These are phyloP conservation scores for Lepidium aucheri DNA, from an alignment of 345 rosid species.

Conservation along the genomic window DNA sequence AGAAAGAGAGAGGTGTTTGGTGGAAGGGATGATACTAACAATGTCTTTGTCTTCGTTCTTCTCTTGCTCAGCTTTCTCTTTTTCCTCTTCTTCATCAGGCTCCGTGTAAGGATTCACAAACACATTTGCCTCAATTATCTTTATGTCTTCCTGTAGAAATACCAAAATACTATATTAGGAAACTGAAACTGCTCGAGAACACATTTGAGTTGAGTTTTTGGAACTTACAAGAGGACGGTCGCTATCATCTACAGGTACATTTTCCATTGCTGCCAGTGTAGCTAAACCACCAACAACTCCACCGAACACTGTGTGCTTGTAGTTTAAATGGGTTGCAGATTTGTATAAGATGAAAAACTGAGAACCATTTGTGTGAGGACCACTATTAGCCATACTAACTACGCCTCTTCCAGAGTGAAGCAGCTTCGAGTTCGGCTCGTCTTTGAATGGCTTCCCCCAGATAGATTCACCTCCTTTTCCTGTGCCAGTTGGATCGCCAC, in stretches of 20 bases:
- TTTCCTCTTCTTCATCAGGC: constrained; percentile 70
- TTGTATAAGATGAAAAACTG: constrained; percentile 95
- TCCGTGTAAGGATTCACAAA: constrained; percentile 86
- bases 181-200: neutral
- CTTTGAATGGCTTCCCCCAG: constrained; percentile 97
- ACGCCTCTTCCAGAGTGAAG: constrained; percentile 90
- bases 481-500: constrained; percentile 95
- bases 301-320: constrained; percentile 91
- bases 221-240: constrained; percentile 77
- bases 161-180: neutral
- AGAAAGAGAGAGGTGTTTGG: neutral
- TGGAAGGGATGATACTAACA: constrained; percentile 38
- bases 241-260: constrained; percentile 72
- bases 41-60: constrained; percentile 41
- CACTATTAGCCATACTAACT: constrained; percentile 98
- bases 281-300: constrained; percentile 88
- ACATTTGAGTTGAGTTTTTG: neutral
- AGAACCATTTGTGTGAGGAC: constrained; percentile 95
- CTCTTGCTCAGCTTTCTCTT: constrained; percentile 55
- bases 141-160: constrained; percentile 72
- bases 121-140: constrained; percentile 58
- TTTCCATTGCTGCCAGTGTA: constrained; percentile 80
- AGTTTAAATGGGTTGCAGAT: constrained; percentile 93
- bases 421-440: constrained; percentile 80
- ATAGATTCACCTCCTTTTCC: constrained; percentile 90